Percentiles rank a stretch among this genome's conserved stretches.
These are phyloP conservation scores for Baudoinia panamericana DNA, from an alignment of 495 filamentous ascomycete genomes.

Conservation along the genomic window DNA sequence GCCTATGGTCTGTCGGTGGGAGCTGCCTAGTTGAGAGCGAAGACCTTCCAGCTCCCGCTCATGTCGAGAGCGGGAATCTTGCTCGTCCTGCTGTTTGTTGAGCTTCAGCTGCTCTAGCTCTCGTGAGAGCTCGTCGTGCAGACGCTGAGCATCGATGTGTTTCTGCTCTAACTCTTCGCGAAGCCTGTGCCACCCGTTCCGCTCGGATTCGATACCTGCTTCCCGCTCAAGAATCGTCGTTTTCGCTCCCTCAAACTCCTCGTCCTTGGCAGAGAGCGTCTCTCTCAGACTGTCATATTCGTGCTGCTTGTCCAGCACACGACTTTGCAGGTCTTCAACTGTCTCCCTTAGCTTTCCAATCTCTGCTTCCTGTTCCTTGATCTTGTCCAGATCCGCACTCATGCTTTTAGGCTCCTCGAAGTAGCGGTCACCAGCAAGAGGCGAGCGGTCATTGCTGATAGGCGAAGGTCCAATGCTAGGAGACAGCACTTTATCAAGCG, in stretches of 20 bases:
- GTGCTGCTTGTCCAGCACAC: constrained; percentile 44
- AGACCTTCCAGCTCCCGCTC: constrained; percentile 33
- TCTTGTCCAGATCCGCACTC: constrained; percentile 14
- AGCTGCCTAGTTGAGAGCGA: constrained; percentile 13
- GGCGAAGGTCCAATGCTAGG: constrained; percentile 37
- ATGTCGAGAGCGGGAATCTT: constrained; percentile 50
- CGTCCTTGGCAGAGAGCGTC: constrained; percentile 43
- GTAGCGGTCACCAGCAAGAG: too few species aligned
- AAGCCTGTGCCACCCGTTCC: constrained; percentile 59
- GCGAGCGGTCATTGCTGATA: too few species aligned
- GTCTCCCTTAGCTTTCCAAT: constrained; percentile 61
- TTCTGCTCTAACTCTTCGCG: constrained; percentile 63
- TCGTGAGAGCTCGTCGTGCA: constrained; percentile 52
- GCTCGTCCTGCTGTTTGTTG: constrained; percentile 51
- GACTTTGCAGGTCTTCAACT: constrained; percentile 54
- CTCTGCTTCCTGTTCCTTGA: constrained; percentile 44
- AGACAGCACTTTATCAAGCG: constrained; percentile 37
- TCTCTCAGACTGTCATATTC: constrained; percentile 39
- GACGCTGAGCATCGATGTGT: constrained; percentile 59
- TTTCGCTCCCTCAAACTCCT: constrained; percentile 39
- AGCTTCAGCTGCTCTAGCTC: constrained; percentile 61
- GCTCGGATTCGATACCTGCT: constrained; percentile 34
- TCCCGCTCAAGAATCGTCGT: constrained; percentile 20
- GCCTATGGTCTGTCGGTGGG: constrained; percentile 12
- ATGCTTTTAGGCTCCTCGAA: too few species aligned